Evolutionary conservation across 2,329 filamentous ascomycete genomes (phyloP).

Genomic region (Amesomyces nigricolor): DNA sequence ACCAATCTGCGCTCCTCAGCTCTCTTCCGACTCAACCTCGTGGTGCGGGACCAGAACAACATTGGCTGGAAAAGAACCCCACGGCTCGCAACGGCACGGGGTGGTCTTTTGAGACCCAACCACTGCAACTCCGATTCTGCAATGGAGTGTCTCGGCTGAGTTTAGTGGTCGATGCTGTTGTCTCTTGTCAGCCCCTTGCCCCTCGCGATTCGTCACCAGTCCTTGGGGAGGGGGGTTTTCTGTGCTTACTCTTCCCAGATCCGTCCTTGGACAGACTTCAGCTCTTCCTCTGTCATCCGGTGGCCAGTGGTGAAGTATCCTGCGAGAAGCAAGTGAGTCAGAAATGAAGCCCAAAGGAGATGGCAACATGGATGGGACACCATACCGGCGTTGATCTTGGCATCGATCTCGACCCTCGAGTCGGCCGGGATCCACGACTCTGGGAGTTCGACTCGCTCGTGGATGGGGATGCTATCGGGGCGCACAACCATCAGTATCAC

Average conservation of each 20-base stretch:
- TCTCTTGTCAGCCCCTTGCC: slow-evolving; percentile 27
- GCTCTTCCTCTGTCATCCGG: slow-evolving; percentile 79
- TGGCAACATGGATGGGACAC: slow-evolving; percentile 20
- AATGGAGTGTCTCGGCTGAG: not conserved
- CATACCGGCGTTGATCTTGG: slow-evolving; percentile 91
- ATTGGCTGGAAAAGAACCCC: slow-evolving; percentile 14
- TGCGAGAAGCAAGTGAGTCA: slow-evolving; percentile 29
- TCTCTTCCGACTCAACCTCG: slow-evolving; percentile 10
- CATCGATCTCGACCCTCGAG: slow-evolving; percentile 96
- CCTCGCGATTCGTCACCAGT: slow-evolving; percentile 21
- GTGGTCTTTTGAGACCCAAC: not conserved
- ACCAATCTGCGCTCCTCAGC: slow-evolving; percentile 9
- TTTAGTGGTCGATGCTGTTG: slow-evolving; percentile 28
- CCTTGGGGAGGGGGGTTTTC: not conserved
- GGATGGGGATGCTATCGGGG: slow-evolving; percentile 64
- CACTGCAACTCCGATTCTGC: slow-evolving; percentile 6
- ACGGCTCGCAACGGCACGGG: slow-evolving; percentile 15
- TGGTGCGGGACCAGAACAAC: slow-evolving; percentile 12
- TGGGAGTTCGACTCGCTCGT: slow-evolving; percentile 85
- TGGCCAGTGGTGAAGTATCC: slow-evolving; percentile 82
- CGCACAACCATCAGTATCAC: slow-evolving; percentile 12
- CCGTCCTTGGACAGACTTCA: slow-evolving; percentile 78
- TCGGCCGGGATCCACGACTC: slow-evolving; percentile 92
- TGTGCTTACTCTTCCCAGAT: slow-evolving; percentile 75
- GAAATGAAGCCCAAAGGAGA: slow-evolving; percentile 16